Evolutionary conservation across 2,329 filamentous ascomycete species (phyloP), one percentile per base, ranked within the genome.

Genomic region (Aspergillus niger): DNA sequence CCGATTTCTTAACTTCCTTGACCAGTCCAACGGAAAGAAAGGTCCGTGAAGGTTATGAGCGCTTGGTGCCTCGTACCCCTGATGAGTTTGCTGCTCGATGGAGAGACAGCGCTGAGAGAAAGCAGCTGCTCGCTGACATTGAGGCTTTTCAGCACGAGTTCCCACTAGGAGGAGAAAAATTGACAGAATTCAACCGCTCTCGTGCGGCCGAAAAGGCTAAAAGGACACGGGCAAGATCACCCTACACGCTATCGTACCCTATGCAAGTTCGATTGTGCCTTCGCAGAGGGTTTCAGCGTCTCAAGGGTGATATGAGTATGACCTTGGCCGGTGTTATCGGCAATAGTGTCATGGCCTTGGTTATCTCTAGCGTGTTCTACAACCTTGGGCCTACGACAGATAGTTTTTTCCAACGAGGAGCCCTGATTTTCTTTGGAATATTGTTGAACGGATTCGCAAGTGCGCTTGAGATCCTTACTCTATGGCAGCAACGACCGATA

Each of bases 401-500:
- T 38, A 91, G 88, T 68, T 95, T 96, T 80, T 95, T 88, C 80
- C 84, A 86, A 67, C 86, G 91, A 51, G 90, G 90, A 58, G 87
- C 89, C 38, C 81, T 95, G 13, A 79, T 96, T 51, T 97, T 96
- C 84, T 94, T 96, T 72, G 89, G 91, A 60, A 87, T 92, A 70
- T 81, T 96, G 58, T 86, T 95, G 80, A 96, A 94, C 74, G 91
- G 90, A 41, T 93, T 95, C 68, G 83, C 88, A 58, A 89, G 86
- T 69, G 86, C 89, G 54, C 82, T 93, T 44, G 91, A 95, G 75
- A 94, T 96, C 72, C 76, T 95, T 41, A 92, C 90, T 0, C 84
- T 96, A 3, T 97, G 94, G 75, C 85, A 91, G 8, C 92, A 97
- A 83, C 89, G 93, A 24, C 90, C 91, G 1, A 96, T 97, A 67